phyloP scores from a whole-genome alignment of 805 yeast species.

The Priceomyces medius region DNA sequence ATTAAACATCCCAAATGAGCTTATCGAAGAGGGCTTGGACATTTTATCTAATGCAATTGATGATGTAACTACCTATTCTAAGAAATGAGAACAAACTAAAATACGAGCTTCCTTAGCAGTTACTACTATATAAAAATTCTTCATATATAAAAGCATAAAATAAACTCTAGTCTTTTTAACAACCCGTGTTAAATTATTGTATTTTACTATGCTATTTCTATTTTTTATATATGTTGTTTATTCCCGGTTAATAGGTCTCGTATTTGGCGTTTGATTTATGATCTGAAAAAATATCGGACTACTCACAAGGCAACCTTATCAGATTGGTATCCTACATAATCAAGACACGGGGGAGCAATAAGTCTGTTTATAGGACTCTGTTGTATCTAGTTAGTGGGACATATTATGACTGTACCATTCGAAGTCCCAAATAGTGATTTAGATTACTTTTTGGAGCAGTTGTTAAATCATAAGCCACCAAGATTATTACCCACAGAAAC shows the following conservation, averaged over 20 bases:
- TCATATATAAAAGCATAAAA: no score
- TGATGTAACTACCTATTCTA: constrained; percentile 14
- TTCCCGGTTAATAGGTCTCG: no score
- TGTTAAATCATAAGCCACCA: constrained; percentile 43
- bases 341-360: neutral
- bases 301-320: neutral
- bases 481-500: constrained; percentile 41
- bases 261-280: neutral
- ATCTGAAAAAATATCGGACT: neutral
- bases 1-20: constrained; percentile 71
- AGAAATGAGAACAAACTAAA: no score
- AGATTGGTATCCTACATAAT: neutral
- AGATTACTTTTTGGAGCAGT: constrained; percentile 43
- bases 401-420: constrained; percentile 31
- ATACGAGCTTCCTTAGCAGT: no score
- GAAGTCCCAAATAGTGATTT: constrained; percentile 36
- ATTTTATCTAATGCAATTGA: constrained; percentile 60
- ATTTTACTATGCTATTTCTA: no score
- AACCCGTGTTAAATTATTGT: no score
- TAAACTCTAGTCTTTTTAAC: no score
- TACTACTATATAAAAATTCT: no score
- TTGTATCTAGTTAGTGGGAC: neutral
- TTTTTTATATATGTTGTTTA: no score
- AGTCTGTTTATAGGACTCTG: neutral
- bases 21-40: constrained; percentile 66